phyloP scores from a whole-genome alignment of 2,329 filamentous ascomycete genomes.

The Cladosporium sp. region DNA sequence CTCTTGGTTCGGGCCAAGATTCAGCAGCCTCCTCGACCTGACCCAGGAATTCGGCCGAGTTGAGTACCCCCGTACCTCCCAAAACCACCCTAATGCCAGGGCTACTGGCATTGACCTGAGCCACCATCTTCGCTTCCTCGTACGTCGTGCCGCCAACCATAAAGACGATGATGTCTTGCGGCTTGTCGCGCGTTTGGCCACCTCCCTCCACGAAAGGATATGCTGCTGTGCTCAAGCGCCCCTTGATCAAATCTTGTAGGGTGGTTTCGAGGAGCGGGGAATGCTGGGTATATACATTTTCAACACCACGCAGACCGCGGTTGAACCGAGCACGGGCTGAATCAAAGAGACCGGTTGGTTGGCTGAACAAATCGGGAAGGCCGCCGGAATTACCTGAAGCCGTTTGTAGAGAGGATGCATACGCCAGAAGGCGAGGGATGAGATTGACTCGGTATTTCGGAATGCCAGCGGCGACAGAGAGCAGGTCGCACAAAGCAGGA shows the following conservation, averaged over 20 bases:
- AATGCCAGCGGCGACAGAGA: slow-evolving; percentile 77
- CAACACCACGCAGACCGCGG: slow-evolving; percentile 82
- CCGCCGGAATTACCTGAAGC: slow-evolving; percentile 58
- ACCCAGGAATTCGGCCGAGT: slow-evolving; percentile 79
- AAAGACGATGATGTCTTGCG: slow-evolving; percentile 92
- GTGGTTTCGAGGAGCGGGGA: slow-evolving; percentile 82
- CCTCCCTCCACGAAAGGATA: slow-evolving; percentile 92
- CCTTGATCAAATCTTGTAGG: slow-evolving; percentile 88
- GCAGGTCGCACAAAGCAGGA: slow-evolving; percentile 77
- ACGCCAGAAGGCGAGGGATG: slow-evolving; percentile 74
- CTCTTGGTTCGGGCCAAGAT: slow-evolving; percentile 69
- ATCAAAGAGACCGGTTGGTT: slow-evolving; percentile 84
- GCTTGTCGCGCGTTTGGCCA: slow-evolving; percentile 83
- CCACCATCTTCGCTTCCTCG: slow-evolving; percentile 92
- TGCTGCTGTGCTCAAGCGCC: slow-evolving; percentile 73
- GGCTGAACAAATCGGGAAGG: slow-evolving; percentile 78
- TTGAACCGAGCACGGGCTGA: slow-evolving; percentile 84
- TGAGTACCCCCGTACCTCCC: slow-evolving; percentile 82
- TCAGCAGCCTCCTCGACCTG: slow-evolving; percentile 85
- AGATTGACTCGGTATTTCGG: slow-evolving; percentile 68
- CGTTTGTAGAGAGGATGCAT: slow-evolving; percentile 79
- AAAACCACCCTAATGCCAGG: slow-evolving; percentile 85
- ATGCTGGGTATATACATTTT: slow-evolving; percentile 98
- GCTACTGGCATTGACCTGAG: slow-evolving; percentile 86
- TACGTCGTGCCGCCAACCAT: slow-evolving; percentile 91